A percentile compares a stretch with the other conserved stretches of the same genome.
Evolutionary conservation across 2,329 filamentous ascomycete genomes (phyloP).

Genomic region (Trichophyton benhamiae): DNA sequence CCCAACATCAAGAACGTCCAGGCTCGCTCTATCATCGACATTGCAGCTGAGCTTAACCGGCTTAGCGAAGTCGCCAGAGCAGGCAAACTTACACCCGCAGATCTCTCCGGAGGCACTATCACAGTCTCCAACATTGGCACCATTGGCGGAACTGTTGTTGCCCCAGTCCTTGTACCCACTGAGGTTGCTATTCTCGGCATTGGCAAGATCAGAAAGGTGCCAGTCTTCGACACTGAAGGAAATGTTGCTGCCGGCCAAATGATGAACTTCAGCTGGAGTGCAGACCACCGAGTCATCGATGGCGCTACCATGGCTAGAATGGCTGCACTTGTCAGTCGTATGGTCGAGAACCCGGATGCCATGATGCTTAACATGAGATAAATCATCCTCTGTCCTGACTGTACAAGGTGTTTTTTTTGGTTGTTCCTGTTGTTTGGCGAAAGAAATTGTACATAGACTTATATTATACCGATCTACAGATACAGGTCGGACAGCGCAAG

Average conservation of each 20-base stretch:
- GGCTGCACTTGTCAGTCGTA: slow-evolving; percentile 63
- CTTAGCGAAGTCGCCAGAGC: slow-evolving; percentile 59
- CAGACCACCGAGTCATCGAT: slow-evolving; percentile 87
- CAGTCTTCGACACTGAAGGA: slow-evolving; percentile 53
- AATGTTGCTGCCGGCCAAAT: slow-evolving; percentile 64
- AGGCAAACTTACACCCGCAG: slow-evolving; percentile 61
- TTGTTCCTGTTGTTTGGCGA: background rate
- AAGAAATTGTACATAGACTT: slow-evolving; percentile 4
- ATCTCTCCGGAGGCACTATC: slow-evolving; percentile 79
- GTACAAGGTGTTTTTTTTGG: background rate
- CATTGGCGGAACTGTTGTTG: slow-evolving; percentile 83
- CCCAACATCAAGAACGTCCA: slow-evolving; percentile 83
- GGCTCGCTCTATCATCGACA: slow-evolving; percentile 59
- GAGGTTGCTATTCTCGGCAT: slow-evolving; percentile 89
- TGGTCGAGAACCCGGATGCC: slow-evolving; percentile 71
- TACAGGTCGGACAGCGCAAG: background rate
- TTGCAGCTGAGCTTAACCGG: slow-evolving; percentile 62
- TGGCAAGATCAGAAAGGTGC: slow-evolving; percentile 66
- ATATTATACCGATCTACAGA: slow-evolving; percentile 3
- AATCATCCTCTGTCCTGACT: background rate
- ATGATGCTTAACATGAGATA: slow-evolving; percentile 55
- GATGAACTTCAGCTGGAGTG: slow-evolving; percentile 90
- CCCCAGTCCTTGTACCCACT: slow-evolving; percentile 77
- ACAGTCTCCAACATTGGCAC: slow-evolving; percentile 95
- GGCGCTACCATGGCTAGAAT: slow-evolving; percentile 89